Base-by-base conservation (phyloP, 371 early-diverging fungal species). In the Rhizopus stolonifer region DNA sequence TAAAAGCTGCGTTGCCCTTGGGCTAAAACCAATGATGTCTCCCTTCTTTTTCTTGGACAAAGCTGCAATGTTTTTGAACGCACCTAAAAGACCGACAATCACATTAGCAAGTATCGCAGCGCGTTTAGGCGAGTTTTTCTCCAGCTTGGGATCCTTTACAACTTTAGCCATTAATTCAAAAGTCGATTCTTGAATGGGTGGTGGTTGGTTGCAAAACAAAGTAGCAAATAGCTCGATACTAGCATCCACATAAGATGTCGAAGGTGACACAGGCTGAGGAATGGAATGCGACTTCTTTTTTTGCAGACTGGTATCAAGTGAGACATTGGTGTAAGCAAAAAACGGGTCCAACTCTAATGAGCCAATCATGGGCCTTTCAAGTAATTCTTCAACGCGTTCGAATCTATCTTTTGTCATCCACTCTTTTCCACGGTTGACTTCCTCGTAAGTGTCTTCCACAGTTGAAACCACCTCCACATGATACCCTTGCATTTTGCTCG, bases 51-150 rank as follows among this genome's bases (percentile, higher is more conserved):
- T 57, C 32, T 67, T 64, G 4, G 47, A 25, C 4, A 65, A 39
- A 1, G 72, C 64, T 79, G 81, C 79, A 13, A 81, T 74, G 45
- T 84, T 78, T 52, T 84, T 87, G 43, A 89, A 77, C 0, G 84
- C 73, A 8, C 85, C 87, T 17, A 91, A 58, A 23, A 94, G 54
- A 1, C 89, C 87, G 0, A 84, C 72, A 0, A 93, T 69, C n/a
- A 84, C 67, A 64, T 96, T 96, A 17, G 90, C 79, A 46, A 90
- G 82, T 15, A 91, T 72, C 0, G 95, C 90, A 53, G 82, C 79
- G 46, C 90, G 82, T 38, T 90, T 76, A 5, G 86, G 88, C 2
- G 91, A 82, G 47, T 91, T 82, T 50, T 87, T 83, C 61, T 93
- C 84, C 46, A 81, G 46, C 29, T 81, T 70, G 6, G 78, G 64